Conservation (phyloP, 306 rosid genomes). For the Spatholobus suberectus region DNA sequence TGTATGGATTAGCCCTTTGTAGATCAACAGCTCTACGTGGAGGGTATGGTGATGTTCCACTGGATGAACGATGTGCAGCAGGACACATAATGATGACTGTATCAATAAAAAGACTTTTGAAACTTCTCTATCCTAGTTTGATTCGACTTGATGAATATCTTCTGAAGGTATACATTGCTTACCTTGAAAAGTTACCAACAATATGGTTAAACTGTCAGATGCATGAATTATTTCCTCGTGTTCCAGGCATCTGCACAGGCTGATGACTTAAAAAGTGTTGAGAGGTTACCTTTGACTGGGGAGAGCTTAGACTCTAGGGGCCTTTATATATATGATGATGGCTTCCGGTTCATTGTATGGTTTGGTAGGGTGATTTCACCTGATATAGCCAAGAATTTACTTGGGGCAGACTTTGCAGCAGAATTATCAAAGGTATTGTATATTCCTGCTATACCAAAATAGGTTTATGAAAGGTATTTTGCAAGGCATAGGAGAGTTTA, state of each 20-base stretch:
- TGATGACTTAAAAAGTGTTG: slow-evolving; percentile 59
- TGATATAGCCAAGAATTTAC: slow-evolving; percentile 88
- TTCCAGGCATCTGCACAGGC: slow-evolving; percentile 62
- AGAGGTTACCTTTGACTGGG: slow-evolving; percentile 76
- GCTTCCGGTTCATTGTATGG: slow-evolving; percentile 85
- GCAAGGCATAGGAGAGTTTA: slow-evolving; percentile 1
- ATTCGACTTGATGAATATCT: slow-evolving; percentile 85
- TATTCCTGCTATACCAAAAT: slow-evolving; percentile 20
- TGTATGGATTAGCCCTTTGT: slow-evolving; percentile 90
- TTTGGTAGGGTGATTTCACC: slow-evolving; percentile 94
- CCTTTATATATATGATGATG: slow-evolving; percentile 81
- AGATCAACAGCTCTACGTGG: slow-evolving; percentile 91
- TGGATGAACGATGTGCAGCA: slow-evolving; percentile 92
- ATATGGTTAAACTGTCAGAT: slow-evolving; percentile 14
- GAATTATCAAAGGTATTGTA: slow-evolving; percentile 89
- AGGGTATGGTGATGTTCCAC: slow-evolving; percentile 76
- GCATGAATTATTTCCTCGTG: slow-evolving; percentile 42
- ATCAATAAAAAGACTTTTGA: slow-evolving; percentile 81
- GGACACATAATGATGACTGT: slow-evolving; percentile 89
- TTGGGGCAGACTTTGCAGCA: slow-evolving; percentile 89
- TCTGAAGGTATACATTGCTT: slow-evolving; percentile 63
- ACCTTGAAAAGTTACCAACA: slow-evolving; percentile 15
- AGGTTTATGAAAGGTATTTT: slow-evolving; percentile 27
- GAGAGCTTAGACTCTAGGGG: slow-evolving; percentile 96
- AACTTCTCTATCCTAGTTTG: slow-evolving; percentile 85